phyloP scores from a whole-genome alignment of 2,329 filamentous ascomycete genomes.

The Colletotrichum graminicola region DNA sequence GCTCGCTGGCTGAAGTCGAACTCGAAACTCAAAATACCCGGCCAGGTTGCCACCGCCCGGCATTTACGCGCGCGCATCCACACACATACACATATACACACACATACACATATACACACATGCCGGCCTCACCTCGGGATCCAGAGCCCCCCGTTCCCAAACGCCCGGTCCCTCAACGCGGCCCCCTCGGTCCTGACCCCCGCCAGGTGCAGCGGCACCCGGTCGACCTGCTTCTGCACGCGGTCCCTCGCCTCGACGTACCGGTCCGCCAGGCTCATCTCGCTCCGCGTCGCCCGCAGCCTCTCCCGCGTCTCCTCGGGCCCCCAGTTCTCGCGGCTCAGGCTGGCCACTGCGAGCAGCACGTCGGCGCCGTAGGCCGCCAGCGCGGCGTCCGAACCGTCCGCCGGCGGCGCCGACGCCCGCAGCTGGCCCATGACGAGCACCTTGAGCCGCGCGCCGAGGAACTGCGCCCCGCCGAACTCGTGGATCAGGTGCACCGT shows the following conservation, averaged over 20 bases:
- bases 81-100: not conserved
- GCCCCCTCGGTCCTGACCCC: slow-evolving; percentile 67
- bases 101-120: not conserved
- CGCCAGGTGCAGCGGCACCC: slow-evolving; percentile 68
- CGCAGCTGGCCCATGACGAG: slow-evolving; percentile 72
- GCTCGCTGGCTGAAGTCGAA: not conserved
- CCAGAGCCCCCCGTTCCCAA: slow-evolving; percentile 64
- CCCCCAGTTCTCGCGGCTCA: slow-evolving; percentile 61
- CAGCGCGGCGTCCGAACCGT: slow-evolving; percentile 44
- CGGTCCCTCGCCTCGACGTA: slow-evolving; percentile 62
- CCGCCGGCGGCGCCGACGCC: slow-evolving; percentile 41
- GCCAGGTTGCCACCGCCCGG: not conserved
- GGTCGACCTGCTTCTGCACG: slow-evolving; percentile 68
- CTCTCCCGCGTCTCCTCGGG: slow-evolving; percentile 54
- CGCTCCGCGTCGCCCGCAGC: slow-evolving; percentile 55
- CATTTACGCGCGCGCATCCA: not conserved
- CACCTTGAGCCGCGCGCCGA: slow-evolving; percentile 61
- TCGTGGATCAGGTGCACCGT: slow-evolving; percentile 66
- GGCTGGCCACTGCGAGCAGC: slow-evolving; percentile 58
- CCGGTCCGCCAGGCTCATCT: slow-evolving; percentile 58
- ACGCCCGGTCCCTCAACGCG: slow-evolving; percentile 61
- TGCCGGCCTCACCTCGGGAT: slow-evolving; percentile 51
- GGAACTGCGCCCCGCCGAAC: slow-evolving; percentile 57
- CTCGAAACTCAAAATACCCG: not conserved
- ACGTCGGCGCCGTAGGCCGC: slow-evolving; percentile 56